Evolutionary conservation across 2,329 filamentous ascomycete genomes (phyloP).

Genomic region (Fusarium sarcochroum): DNA sequence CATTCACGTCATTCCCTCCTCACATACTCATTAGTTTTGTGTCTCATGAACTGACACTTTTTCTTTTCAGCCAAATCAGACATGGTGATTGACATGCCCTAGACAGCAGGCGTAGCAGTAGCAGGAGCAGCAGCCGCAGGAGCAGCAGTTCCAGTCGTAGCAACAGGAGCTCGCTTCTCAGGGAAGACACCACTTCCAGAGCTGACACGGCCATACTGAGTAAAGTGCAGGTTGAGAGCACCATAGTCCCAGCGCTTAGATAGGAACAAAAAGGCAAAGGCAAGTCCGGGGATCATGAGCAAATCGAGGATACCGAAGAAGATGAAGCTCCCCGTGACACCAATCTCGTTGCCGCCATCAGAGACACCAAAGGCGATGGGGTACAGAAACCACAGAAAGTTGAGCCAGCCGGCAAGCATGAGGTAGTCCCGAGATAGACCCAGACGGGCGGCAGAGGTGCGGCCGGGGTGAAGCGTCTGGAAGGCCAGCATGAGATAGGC

Average conservation of each 20-base stretch:
- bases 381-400: conserved; percentile 68
- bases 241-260: conserved; percentile 66
- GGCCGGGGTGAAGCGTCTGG: conserved; percentile 59
- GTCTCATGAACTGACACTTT: neutral
- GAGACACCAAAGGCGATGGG: conserved; percentile 61
- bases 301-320: conserved; percentile 67
- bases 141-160: conserved; percentile 14
- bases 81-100: neutral
- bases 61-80: neutral
- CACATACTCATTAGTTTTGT: neutral
- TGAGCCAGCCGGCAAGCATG: conserved; percentile 62
- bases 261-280: conserved; percentile 60
- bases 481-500: conserved; percentile 62
- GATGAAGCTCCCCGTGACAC: conserved; percentile 32
- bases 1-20: neutral
- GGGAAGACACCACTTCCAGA: conserved; percentile 59
- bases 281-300: conserved; percentile 61
- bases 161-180: conserved; percentile 57
- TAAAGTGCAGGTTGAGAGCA: conserved; percentile 66
- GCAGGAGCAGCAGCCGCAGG: conserved; percentile 14
- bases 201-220: conserved; percentile 67
- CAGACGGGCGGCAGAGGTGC: conserved; percentile 57
- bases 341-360: conserved; percentile 36
- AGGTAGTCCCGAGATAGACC: conserved; percentile 61
- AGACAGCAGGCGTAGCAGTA: conserved; percentile 30